Evolutionary conservation across 495 filamentous ascomycete species (phyloP).

Genomic region (Halenospora varia): DNA sequence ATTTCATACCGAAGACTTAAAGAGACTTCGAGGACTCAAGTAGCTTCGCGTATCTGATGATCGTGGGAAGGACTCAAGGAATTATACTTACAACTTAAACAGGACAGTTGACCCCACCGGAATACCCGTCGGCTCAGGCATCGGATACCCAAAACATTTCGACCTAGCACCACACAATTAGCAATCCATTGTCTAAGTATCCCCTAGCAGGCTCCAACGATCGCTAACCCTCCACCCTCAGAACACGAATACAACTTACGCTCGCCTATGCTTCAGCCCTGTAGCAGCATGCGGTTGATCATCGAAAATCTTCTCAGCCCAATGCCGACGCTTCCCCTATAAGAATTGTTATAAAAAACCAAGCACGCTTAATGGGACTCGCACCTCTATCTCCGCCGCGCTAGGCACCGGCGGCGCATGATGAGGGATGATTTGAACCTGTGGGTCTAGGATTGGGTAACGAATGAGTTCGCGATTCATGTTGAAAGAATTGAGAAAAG

Average conservation of each 20-base stretch:
- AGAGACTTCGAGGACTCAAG: no score
- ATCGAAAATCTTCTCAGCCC: conserved; percentile 55
- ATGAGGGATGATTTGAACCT: conserved; percentile 12
- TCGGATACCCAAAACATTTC: conserved; percentile 36
- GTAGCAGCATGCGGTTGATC: conserved; percentile 46
- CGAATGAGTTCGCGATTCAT: conserved; percentile 21
- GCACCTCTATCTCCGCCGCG: conserved; percentile 16
- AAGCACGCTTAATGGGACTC: background rate
- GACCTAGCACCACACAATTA: no score
- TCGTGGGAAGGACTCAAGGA: no score
- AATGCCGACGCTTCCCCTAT: conserved; percentile 30
- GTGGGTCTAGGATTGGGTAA: conserved; percentile 17
- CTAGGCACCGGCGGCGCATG: conserved; percentile 3
- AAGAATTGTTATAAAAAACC: conserved; percentile 8
- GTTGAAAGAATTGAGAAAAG: background rate
- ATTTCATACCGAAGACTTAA: no score
- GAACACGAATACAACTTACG: conserved; percentile 27
- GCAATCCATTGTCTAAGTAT: no score
- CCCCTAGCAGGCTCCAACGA: background rate
- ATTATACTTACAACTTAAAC: conserved; percentile 41
- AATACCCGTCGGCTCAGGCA: conserved; percentile 28
- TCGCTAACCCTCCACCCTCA: conserved; percentile 2
- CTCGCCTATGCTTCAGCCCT: conserved; percentile 38
- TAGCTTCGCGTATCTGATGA: no score
- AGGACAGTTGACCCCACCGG: conserved; percentile 42